Conservation (phyloP, 2,329 filamentous ascomycete species). For the Beauveria pseudobassiana region DNA sequence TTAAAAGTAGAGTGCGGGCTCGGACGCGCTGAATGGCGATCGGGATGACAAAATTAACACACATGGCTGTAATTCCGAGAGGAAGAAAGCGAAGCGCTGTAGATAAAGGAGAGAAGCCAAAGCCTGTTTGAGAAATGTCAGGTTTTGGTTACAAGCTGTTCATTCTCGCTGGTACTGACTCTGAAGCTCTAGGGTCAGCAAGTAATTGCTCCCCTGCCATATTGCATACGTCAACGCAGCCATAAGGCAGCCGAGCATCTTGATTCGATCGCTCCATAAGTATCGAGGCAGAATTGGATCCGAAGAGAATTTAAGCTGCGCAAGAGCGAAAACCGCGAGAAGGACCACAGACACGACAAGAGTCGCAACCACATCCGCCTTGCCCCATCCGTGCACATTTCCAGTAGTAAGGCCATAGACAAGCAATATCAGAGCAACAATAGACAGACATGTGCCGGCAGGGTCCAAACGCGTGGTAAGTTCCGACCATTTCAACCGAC, state of each 20-base stretch:
- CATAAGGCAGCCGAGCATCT: constrained; percentile 9
- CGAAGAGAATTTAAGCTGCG: constrained; percentile 2
- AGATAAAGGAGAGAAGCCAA: constrained; percentile 11
- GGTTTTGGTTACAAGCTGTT: not conserved
- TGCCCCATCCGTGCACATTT: constrained; percentile 9
- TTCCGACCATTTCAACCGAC: not conserved
- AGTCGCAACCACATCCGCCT: constrained; percentile 8
- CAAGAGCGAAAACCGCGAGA: constrained; percentile 5
- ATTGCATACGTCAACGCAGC: constrained; percentile 12
- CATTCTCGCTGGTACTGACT: not conserved
- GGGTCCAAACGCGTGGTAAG: constrained; percentile 5
- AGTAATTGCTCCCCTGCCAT: constrained; percentile 12
- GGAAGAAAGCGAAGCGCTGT: constrained; percentile 13
- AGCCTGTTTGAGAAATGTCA: not conserved
- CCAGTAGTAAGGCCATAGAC: constrained; percentile 11
- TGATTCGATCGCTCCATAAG: constrained; percentile 8
- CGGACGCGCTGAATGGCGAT: constrained; percentile 1
- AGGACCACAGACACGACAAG: constrained; percentile 8
- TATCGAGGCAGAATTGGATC: constrained; percentile 10
- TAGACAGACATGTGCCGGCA: constrained; percentile 8
- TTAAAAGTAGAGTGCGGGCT: constrained; percentile 7
- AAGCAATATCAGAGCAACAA: constrained; percentile 8
- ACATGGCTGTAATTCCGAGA: constrained; percentile 13
- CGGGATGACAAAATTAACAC: constrained; percentile 11
- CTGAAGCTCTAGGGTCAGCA: constrained; percentile 12